These are phyloP conservation scores for Chenopodium quinoa DNA, from an alignment of 148 eudicot genomes.

Conservation along the genomic window DNA sequence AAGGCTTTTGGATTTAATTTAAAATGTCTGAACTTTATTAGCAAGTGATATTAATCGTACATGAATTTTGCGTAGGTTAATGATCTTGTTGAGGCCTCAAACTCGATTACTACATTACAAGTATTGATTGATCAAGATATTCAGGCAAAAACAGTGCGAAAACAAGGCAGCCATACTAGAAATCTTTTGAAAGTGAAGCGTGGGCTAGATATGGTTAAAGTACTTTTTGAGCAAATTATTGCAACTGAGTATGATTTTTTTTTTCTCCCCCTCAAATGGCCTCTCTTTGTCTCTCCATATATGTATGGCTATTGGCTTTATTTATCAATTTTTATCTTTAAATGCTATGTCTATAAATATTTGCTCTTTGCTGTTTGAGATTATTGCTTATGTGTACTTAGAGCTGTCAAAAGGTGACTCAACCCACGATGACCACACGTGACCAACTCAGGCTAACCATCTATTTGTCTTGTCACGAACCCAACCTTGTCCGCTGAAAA, in stretches of 20 bases:
- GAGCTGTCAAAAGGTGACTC: background rate
- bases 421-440: background rate
- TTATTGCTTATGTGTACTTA: background rate
- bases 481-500: background rate
- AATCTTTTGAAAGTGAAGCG: constrained; percentile 89
- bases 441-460: background rate
- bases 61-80: constrained; percentile 43
- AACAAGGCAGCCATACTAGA: constrained; percentile 81
- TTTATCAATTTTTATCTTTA: too few species aligned
- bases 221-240: constrained; percentile 79
- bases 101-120: constrained; percentile 46
- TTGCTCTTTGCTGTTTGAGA: background rate
- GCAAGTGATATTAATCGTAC: background rate
- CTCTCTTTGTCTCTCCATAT: background rate
- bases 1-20: background rate
- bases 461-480: too few species aligned
- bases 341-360: background rate
- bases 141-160: constrained; percentile 54
- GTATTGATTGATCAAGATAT: constrained; percentile 64
- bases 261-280: background rate
- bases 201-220: constrained; percentile 86
- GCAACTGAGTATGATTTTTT: constrained; percentile 55
- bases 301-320: too few species aligned
- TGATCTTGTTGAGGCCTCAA: constrained; percentile 68
- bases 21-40: background rate